Base-by-base conservation (phyloP, 225 moss, liverwort and hornwort species). In the Polytrichum formosum region DNA sequence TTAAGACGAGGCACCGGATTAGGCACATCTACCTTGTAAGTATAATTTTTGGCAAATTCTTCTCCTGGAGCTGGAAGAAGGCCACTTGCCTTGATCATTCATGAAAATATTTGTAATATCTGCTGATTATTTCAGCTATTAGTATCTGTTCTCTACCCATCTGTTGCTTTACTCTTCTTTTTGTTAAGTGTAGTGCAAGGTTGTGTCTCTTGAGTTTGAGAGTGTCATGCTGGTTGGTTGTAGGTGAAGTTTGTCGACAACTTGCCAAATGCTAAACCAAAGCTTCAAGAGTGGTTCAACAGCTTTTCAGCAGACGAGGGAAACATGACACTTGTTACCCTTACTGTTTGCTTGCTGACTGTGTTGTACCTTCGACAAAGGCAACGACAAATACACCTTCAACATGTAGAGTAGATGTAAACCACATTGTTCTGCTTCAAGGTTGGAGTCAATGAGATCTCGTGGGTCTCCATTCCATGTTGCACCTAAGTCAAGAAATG, bases 301-400 rank as follows among this genome's bases (percentile, higher is more conserved):
- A 20, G 29, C 19, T 74, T 84, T 53, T 73, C 70, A 69, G 68
- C 68, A 28, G 80, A 84, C 27, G 82, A 82, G 66, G 90, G 82
- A 56, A 79, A 90, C 66, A 72, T 72, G 55, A 87, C 84, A 53
- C 77, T 90, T 71, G 56, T 84, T 55, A 87, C 90, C 54, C 87
- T 90, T 0, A 76, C 9, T 55, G 74, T 82, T 20, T 90, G 90
- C 65, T 79, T 90, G 78, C 74, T 90, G 31, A 78, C 82, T 21
- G 90, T 90, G 61, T 78, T 90, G 82, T 90, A 87, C 69, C 80
- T 90, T 63, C 84, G 90, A 69, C 84, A 82, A 64, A 84, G 80
- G 61, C 89, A 87, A 78, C 84, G 90, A 53, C 71, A 76, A 61
- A 67, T 78, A 53, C 76, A 76, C 61, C 67, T 80, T 76, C 66